Conservation (phyloP, 352 stramenopile species). For the Phytophthora hibernalis region DNA sequence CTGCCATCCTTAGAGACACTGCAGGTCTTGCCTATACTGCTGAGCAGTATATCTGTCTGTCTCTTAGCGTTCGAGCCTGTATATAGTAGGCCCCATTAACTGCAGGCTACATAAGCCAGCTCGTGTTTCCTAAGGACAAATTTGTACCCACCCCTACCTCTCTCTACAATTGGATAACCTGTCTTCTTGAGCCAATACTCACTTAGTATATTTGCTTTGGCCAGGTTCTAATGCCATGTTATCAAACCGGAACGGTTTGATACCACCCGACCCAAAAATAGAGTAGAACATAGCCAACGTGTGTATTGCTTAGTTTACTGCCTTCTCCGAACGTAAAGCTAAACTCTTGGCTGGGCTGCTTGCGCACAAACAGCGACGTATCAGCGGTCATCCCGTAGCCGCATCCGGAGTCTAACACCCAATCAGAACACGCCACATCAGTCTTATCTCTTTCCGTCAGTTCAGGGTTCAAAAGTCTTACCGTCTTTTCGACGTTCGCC, state of each 20-base stretch:
- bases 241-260: slow-evolving; percentile 8
- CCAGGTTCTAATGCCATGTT: neutral
- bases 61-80: too few species aligned
- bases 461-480: too few species aligned
- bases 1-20: neutral
- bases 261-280: slow-evolving; percentile 9
- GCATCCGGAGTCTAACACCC: too few species aligned
- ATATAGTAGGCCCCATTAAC: neutral
- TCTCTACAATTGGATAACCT: slow-evolving; percentile 16
- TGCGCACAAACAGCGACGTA: slow-evolving; percentile 10
- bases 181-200: slow-evolving; percentile 15
- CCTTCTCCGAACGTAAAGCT: slow-evolving; percentile 18
- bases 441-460: too few species aligned
- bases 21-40: neutral
- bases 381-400: too few species aligned
- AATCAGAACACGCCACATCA: too few species aligned
- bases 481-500: too few species aligned
- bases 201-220: slow-evolving; percentile 14
- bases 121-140: neutral
- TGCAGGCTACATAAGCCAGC: neutral
- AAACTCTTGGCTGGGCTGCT: slow-evolving; percentile 7
- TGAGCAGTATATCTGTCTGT: too few species aligned
- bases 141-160: too few species aligned
- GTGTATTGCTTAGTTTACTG: slow-evolving; percentile 21
- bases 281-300: slow-evolving; percentile 13